Percentiles rank a stretch among this genome's conserved stretches.
Conservation (phyloP, 2,329 filamentous ascomycete species). For the Exutisphaerella laricina region DNA sequence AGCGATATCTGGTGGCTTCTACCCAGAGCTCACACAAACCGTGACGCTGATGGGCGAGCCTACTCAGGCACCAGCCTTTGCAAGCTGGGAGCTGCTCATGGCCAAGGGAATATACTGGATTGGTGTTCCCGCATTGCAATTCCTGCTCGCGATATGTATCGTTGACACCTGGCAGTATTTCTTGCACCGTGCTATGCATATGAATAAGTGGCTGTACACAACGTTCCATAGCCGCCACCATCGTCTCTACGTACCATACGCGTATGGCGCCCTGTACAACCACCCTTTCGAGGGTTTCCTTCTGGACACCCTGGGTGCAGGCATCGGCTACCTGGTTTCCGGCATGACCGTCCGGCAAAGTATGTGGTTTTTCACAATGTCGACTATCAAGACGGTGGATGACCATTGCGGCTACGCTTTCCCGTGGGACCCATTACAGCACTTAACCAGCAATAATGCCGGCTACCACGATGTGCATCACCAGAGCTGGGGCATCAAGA, state of each 20-base stretch:
- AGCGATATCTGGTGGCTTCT: conserved; percentile 71
- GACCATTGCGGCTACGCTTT: conserved; percentile 97
- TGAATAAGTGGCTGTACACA: conserved; percentile 94
- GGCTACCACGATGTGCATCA: conserved; percentile 98
- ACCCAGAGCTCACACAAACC: conserved; percentile 60
- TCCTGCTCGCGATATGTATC: conserved; percentile 65
- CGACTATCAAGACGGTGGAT: conserved; percentile 92
- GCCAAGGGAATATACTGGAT: conserved; percentile 77
- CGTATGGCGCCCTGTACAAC: conserved; percentile 94
- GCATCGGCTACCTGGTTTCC: conserved; percentile 72
- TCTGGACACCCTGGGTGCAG: conserved; percentile 83
- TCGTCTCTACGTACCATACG: conserved; percentile 94
- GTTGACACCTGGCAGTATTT: conserved; percentile 99
- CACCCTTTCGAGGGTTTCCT: conserved; percentile 92
- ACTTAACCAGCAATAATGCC: conserved; percentile 89
- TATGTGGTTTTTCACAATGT: conserved; percentile 83
- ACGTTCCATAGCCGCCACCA: conserved; percentile 94
- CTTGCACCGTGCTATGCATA: conserved; percentile 90
- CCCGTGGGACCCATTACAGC: conserved; percentile 90
- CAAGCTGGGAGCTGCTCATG: conserved; percentile 69
- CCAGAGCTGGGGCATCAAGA: conserved; percentile 98
- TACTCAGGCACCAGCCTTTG: conserved; percentile 63
- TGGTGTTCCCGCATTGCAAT: conserved; percentile 70
- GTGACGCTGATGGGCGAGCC: conserved; percentile 49
- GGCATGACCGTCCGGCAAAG: conserved; percentile 80